These are phyloP conservation scores for Aspergillus panamensis DNA, from an alignment of 495 filamentous ascomycete species.

Conservation along the genomic window DNA sequence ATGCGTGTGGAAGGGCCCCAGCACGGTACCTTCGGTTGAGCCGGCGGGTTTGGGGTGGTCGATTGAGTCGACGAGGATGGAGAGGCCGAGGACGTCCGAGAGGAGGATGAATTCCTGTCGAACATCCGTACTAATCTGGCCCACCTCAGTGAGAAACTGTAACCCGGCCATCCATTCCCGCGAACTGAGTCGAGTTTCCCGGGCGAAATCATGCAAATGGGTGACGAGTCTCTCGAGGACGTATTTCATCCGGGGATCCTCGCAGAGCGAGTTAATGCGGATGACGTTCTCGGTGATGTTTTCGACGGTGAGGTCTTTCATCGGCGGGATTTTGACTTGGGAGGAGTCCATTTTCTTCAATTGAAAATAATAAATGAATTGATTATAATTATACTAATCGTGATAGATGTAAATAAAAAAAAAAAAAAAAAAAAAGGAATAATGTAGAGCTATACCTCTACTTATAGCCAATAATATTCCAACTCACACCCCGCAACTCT, in stretches of 20 bases:
- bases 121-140: constrained; percentile 68
- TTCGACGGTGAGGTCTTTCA: constrained; percentile 74
- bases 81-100: constrained; percentile 86
- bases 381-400: background rate
- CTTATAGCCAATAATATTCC: too few relatives aligned
- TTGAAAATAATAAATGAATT: too few relatives aligned
- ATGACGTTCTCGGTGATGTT: constrained; percentile 80
- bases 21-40: constrained; percentile 81
- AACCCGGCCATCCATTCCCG: constrained; percentile 77
- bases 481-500: too few relatives aligned
- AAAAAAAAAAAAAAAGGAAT: constrained; percentile 6
- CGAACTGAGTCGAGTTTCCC: constrained; percentile 74
- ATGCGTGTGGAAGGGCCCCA: constrained; percentile 93
- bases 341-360: constrained; percentile 54
- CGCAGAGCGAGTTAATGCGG: constrained; percentile 67
- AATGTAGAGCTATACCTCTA: background rate
- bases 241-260: constrained; percentile 64
- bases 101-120: constrained; percentile 93
- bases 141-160: constrained; percentile 67
- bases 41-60: constrained; percentile 79
- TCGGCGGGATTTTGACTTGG: constrained; percentile 50
- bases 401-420: constrained; percentile 1
- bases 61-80: constrained; percentile 84
- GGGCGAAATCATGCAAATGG: constrained; percentile 79
- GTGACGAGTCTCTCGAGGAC: constrained; percentile 69